phyloP scores from a whole-genome alignment of 2,329 filamentous ascomycete species.

The Colletotrichum kahawae region DNA sequence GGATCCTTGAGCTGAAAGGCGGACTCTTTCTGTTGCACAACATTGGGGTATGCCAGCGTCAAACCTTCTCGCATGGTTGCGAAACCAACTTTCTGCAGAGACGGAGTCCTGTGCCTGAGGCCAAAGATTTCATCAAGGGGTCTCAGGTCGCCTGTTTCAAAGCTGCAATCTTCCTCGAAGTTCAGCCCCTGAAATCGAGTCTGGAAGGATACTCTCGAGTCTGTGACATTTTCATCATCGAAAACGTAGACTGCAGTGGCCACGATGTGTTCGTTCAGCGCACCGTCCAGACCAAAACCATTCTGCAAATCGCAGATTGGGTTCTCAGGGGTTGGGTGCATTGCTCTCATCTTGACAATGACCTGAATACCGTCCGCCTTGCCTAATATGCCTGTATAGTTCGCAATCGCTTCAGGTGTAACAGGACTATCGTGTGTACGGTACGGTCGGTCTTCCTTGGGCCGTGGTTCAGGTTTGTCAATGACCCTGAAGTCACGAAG shows the following conservation, averaged over 20 bases:
- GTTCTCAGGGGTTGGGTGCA: neutral
- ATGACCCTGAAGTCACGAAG: neutral
- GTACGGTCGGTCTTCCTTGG: neutral
- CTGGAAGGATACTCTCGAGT: neutral
- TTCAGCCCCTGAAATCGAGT: neutral
- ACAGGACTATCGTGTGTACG: neutral
- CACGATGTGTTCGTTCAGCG: slow-evolving; percentile 28
- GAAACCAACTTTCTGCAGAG: neutral
- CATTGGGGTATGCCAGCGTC: slow-evolving; percentile 19
- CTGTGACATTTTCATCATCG: slow-evolving; percentile 33
- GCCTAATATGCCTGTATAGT: neutral
- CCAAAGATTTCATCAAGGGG: neutral
- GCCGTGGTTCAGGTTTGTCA: neutral
- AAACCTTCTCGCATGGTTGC: slow-evolving; percentile 13
- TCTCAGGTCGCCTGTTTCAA: neutral
- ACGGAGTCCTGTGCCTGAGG: neutral
- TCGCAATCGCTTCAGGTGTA: neutral
- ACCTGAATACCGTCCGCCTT: neutral
- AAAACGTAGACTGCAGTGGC: slow-evolving; percentile 32
- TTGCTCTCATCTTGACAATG: neutral
- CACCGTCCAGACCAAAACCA: neutral
- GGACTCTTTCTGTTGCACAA: slow-evolving; percentile 13
- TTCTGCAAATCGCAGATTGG: neutral
- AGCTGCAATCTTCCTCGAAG: neutral
- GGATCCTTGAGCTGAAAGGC: slow-evolving; percentile 18